A percentile compares a stretch with the other conserved stretches of the same genome.
Conservation (phyloP, 148 eudicot genomes). For the Limonium bicolor region DNA sequence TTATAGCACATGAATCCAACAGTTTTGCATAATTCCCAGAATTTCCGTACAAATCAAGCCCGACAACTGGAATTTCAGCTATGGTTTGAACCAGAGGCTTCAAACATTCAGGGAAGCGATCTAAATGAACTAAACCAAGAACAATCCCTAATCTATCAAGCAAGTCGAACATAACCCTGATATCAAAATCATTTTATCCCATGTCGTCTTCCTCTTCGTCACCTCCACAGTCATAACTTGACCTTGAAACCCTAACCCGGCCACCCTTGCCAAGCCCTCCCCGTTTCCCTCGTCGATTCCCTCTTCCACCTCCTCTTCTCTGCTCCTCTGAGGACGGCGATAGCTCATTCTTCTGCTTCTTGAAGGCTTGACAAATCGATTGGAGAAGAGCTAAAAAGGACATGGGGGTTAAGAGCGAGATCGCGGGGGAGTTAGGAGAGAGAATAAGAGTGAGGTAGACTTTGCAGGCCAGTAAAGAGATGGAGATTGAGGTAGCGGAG, state of each 20-base stretch:
- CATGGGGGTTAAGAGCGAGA: conserved; percentile 71
- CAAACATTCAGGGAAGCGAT: conserved; percentile 73
- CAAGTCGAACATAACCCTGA: conserved; percentile 30
- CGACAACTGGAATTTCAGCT: conserved; percentile 47
- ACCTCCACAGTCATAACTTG: conserved; percentile 7
- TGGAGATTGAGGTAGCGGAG: conserved; percentile 11
- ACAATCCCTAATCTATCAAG: conserved; percentile 54
- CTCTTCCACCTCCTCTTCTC: conserved; percentile 3
- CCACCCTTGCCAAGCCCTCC: conserved; percentile 2
- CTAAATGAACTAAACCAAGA: conserved; percentile 63
- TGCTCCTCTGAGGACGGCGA: neutral
- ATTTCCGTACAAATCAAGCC: conserved; percentile 39
- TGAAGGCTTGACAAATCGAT: conserved; percentile 39
- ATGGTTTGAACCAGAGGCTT: conserved; percentile 63
- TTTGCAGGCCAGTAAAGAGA: conserved; percentile 39
- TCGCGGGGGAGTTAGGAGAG: conserved; percentile 54
- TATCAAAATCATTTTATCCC: conserved; percentile 38
- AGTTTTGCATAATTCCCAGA: conserved; percentile 30
- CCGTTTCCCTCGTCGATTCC: conserved; percentile 19
- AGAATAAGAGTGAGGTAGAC: conserved; percentile 55
- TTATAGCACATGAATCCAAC: conserved; percentile 39
- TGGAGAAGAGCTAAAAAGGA: conserved; percentile 61
- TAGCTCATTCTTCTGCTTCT: conserved; percentile 12
- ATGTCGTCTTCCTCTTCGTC: conserved; percentile 16
- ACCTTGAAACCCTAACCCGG: conserved; percentile 11